These are phyloP conservation scores for Aspergillus thermomutatus DNA, from an alignment of 2,329 filamentous ascomycete species.

Conservation along the genomic window DNA sequence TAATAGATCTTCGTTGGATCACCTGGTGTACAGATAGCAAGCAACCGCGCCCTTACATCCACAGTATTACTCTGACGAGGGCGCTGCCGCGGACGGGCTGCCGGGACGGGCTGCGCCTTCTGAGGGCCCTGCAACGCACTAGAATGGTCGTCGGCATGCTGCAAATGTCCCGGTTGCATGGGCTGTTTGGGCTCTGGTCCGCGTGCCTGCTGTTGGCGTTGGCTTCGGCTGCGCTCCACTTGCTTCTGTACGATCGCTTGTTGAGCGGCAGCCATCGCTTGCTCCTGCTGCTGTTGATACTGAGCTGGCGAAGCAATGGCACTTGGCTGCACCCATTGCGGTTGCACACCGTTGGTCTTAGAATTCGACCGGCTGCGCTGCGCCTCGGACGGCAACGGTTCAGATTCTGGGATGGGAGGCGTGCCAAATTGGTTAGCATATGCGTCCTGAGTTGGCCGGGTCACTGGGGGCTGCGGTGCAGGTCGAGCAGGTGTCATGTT, in stretches of 20 bases:
- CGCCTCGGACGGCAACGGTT: constrained; percentile 63
- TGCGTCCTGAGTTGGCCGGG: constrained; percentile 56
- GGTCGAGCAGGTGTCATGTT: constrained; percentile 40
- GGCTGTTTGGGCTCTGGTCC: constrained; percentile 49
- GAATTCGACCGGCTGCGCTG: constrained; percentile 68
- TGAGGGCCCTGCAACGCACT: constrained; percentile 31
- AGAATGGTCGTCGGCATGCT: constrained; percentile 39
- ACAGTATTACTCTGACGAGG: constrained; percentile 73
- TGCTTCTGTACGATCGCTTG: constrained; percentile 69
- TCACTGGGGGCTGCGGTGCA: constrained; percentile 46
- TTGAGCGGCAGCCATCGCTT: constrained; percentile 75
- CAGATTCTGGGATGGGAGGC: constrained; percentile 53
- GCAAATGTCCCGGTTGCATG: constrained; percentile 24
- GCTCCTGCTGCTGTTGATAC: constrained; percentile 72
- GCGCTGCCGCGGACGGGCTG: constrained; percentile 70
- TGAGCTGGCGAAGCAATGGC: constrained; percentile 40
- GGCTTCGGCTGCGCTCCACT: constrained; percentile 70
- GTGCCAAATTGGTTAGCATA: constrained; percentile 38
- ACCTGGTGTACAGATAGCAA: constrained; percentile 83
- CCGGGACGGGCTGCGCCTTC: constrained; percentile 47
- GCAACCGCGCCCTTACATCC: constrained; percentile 79
- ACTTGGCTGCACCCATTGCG: constrained; percentile 42
- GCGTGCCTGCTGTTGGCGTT: constrained; percentile 59
- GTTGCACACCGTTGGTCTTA: constrained; percentile 53
- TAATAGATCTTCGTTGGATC: constrained; percentile 87